phyloP scores from a whole-genome alignment of 75 land plant genomes.

The Gnetum montanum region DNA sequence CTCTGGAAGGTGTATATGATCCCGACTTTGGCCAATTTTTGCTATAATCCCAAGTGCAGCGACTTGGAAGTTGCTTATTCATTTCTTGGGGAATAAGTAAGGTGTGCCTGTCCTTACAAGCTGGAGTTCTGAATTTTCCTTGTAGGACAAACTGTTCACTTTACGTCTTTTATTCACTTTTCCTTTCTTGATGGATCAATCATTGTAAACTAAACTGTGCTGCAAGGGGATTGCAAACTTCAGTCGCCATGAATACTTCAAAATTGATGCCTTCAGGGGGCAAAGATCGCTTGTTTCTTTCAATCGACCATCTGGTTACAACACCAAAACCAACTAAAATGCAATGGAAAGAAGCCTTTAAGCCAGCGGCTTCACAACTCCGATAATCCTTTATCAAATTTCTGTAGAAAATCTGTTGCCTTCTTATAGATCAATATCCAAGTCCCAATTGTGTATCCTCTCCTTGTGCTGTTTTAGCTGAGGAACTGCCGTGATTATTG shows the following conservation, averaged over 20 bases:
- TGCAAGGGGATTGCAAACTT: not conserved
- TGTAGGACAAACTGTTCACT: not conserved
- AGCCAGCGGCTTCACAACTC: not conserved
- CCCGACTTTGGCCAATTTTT: slow-evolving; percentile 2
- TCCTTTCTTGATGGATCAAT: not conserved
- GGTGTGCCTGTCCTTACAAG: slow-evolving; percentile 3
- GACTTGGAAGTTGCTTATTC: slow-evolving; percentile 6
- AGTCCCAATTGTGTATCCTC: not conserved
- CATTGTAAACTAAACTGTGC: slow-evolving; percentile 4
- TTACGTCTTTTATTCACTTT: not conserved
- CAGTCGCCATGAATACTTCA: slow-evolving; percentile 2
- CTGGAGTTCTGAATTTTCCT: not conserved
- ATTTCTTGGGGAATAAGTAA: slow-evolving; percentile 8
- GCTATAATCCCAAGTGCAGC: not conserved
- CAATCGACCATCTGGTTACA: not conserved
- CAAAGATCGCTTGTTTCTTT: not conserved
- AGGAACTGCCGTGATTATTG: slow-evolving; percentile 2
- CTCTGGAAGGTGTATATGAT: slow-evolving; percentile 22
- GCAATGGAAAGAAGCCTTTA: slow-evolving; percentile 4
- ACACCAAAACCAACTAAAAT: slow-evolving; percentile 3
- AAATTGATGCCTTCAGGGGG: slow-evolving; percentile 4
- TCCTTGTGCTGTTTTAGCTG: slow-evolving; percentile 6
- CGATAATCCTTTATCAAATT: slow-evolving; percentile 5
- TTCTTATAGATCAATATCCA: not conserved
- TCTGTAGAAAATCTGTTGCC: slow-evolving; percentile 4